These are phyloP conservation scores for Globisporangium cylindrosporum DNA, from an alignment of 352 stramenopile genomes.

Conservation along the genomic window DNA sequence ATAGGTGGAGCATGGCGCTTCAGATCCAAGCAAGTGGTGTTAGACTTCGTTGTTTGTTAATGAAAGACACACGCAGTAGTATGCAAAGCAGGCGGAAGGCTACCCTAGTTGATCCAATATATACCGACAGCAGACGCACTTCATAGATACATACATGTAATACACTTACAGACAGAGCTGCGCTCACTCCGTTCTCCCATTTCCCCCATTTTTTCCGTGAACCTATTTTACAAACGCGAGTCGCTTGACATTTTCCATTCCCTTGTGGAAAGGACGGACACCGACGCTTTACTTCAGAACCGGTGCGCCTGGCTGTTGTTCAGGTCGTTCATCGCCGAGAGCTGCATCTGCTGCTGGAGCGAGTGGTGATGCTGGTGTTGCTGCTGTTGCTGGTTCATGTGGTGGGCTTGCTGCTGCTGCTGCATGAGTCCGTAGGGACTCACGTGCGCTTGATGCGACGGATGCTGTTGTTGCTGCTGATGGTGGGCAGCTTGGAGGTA, in stretches of 20 bases:
- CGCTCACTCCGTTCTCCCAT: background rate
- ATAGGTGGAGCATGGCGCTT: background rate
- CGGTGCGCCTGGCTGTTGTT: conserved; percentile 23
- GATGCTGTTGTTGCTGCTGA: conserved; percentile 8
- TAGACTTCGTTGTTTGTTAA: background rate
- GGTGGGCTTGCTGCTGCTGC: background rate
- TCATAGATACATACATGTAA: conserved; percentile 7
- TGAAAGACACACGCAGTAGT: background rate
- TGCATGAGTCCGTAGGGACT: conserved; percentile 9
- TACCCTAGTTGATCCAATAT: background rate
- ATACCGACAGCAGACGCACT: background rate
- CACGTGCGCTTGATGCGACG: conserved; percentile 8
- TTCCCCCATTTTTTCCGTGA: background rate
- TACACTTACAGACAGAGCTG: background rate
- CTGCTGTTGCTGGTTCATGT: conserved; percentile 8
- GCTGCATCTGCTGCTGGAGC: conserved; percentile 24
- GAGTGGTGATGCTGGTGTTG: conserved; percentile 3
- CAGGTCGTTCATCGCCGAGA: conserved; percentile 30
- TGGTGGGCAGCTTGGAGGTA: background rate
- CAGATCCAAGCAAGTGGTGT: background rate
- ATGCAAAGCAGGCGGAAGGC: background rate
- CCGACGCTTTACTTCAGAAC: background rate
- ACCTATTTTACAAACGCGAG: conserved; percentile 13
- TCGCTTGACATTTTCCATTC: background rate
- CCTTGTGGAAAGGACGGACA: background rate